Conservation (phyloP, 805 yeast species). For the Teunomyces aglyptinius region DNA sequence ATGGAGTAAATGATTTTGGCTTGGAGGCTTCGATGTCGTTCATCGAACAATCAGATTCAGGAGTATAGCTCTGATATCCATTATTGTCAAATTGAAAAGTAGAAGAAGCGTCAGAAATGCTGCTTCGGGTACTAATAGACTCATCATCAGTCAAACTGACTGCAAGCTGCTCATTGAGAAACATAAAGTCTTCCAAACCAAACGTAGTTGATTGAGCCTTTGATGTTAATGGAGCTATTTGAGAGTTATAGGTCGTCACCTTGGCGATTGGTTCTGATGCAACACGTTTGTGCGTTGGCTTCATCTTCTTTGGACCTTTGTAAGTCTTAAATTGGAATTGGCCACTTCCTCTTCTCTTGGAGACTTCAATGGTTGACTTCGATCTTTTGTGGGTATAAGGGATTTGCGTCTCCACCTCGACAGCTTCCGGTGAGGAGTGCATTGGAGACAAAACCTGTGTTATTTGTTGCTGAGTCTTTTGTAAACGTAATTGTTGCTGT, state of each 20-base stretch:
- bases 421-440: slow-evolving; percentile 2
- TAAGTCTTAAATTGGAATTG: slow-evolving; percentile 29
- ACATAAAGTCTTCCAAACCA: slow-evolving; percentile 31
- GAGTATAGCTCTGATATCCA: slow-evolving; percentile 15
- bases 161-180: slow-evolving; percentile 23
- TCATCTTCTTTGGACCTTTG: slow-evolving; percentile 25
- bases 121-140: slow-evolving; percentile 7
- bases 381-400: slow-evolving; percentile 23
- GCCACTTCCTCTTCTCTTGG: slow-evolving; percentile 18
- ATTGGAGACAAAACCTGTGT: slow-evolving; percentile 1
- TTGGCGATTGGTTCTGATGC: slow-evolving; percentile 20
- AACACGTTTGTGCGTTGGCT: slow-evolving; percentile 19
- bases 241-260: neutral
- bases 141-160: slow-evolving; percentile 10
- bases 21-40: slow-evolving; percentile 14
- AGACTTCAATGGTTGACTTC: slow-evolving; percentile 21
- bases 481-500: slow-evolving; percentile 9
- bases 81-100: slow-evolving; percentile 4
- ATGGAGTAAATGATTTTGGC: slow-evolving; percentile 13
- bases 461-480: slow-evolving; percentile 4
- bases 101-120: slow-evolving; percentile 3
- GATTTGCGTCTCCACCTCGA: slow-evolving; percentile 1
- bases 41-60: slow-evolving; percentile 22
- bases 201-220: slow-evolving; percentile 1
- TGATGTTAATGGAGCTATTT: slow-evolving; percentile 6